Conservation (phyloP, 139 green algal species). For the Asterochloris sp. region DNA sequence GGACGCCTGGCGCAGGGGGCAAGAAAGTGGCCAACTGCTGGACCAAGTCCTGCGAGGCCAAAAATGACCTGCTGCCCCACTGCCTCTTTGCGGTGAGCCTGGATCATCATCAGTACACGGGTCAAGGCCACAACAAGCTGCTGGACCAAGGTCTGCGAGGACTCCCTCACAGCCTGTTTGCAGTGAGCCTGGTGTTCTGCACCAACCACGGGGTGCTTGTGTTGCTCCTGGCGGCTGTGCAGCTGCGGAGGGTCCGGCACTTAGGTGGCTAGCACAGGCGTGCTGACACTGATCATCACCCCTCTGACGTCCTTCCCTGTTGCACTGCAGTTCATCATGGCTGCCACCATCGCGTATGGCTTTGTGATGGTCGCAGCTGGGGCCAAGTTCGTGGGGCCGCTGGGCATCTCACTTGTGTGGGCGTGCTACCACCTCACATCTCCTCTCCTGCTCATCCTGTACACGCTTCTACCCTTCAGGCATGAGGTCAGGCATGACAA, state of each 20-base stretch:
- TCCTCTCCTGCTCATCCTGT: background rate
- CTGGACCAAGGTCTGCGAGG: background rate
- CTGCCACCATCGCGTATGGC: slow-evolving; percentile 13
- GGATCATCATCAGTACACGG: background rate
- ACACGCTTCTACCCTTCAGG: slow-evolving; percentile 7
- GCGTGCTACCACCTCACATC: background rate
- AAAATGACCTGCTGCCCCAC: slow-evolving; percentile 7
- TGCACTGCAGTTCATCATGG: background rate
- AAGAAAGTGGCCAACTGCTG: background rate
- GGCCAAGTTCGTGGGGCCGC: slow-evolving; percentile 1
- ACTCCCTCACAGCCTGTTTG: background rate
- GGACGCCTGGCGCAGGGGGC: slow-evolving; percentile 6
- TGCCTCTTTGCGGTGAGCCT: slow-evolving; percentile 7
- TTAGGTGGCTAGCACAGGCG: background rate
- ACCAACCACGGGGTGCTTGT: background rate
- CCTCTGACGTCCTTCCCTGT: background rate
- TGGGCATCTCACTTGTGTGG: slow-evolving; percentile 14
- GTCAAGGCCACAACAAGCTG: background rate
- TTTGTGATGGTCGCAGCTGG: slow-evolving; percentile 9
- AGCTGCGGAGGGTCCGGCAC: background rate
- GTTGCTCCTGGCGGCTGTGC: background rate
- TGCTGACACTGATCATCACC: background rate
- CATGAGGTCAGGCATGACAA: background rate
- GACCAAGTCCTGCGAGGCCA: slow-evolving; percentile 6
- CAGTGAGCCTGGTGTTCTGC: background rate